phyloP scores from a whole-genome alignment of 805 yeast species.

The Ogataea zsoltii region DNA sequence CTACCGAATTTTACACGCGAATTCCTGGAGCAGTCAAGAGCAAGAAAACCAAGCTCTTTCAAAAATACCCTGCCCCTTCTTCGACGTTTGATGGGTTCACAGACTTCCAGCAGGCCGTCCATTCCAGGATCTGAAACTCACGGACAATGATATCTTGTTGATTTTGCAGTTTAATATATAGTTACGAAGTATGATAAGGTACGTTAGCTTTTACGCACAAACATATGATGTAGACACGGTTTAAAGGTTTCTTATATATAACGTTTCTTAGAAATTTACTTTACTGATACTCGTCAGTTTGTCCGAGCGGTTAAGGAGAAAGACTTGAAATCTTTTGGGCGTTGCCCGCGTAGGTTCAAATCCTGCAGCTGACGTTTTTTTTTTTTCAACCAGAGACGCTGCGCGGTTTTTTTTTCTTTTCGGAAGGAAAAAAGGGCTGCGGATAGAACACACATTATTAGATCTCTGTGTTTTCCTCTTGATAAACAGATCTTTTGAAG shows the following conservation, averaged over 20 bases:
- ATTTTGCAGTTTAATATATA: too few species aligned
- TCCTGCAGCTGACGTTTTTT: conserved; percentile 54
- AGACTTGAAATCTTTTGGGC: conserved; percentile 61
- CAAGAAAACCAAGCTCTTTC: conserved; percentile 58
- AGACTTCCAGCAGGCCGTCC: conserved; percentile 3
- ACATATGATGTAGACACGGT: neutral
- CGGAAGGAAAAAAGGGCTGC: too few species aligned
- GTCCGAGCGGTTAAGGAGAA: conserved; percentile 62
- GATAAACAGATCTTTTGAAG: too few species aligned
- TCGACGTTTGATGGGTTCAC: conserved; percentile 20
- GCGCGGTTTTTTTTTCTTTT: neutral
- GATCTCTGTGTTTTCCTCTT: too few species aligned
- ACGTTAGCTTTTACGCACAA: neutral
- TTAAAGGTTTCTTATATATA: neutral
- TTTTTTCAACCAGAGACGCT: neutral
- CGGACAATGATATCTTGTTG: neutral
- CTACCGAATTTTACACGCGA: conserved; percentile 20
- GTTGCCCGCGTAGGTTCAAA: conserved; percentile 63
- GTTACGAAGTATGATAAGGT: too few species aligned
- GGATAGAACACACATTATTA: too few species aligned
- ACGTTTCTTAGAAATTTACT: neutral
- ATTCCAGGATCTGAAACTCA: neutral
- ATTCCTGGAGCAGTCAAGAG: conserved; percentile 26
- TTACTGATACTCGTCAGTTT: conserved; percentile 27
- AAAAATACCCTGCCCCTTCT: conserved; percentile 30